These are phyloP conservation scores for Melaleuca alternifolia DNA, from an alignment of 345 rosid species.

Conservation along the genomic window DNA sequence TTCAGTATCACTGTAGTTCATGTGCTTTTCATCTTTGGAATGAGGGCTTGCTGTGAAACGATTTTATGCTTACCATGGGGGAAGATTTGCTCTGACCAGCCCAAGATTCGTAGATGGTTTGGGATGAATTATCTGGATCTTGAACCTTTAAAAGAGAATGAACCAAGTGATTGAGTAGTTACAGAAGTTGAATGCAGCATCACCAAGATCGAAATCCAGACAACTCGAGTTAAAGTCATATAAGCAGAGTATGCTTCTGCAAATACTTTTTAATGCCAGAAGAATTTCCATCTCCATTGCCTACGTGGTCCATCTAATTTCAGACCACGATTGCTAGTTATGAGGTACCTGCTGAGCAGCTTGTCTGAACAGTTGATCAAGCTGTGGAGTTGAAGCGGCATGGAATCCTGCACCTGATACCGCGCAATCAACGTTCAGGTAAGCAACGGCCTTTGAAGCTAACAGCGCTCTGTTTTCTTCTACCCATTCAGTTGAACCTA, in stretches of 20 bases:
- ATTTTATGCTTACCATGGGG: constrained; percentile 28
- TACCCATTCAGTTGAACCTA: constrained; percentile 88
- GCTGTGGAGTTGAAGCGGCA: constrained; percentile 75
- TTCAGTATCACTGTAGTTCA: not conserved
- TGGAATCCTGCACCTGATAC: constrained; percentile 55
- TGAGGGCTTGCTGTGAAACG: not conserved
- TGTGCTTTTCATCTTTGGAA: not conserved
- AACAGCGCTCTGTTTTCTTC: constrained; percentile 79
- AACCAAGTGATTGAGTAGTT: not conserved
- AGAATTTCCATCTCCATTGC: not conserved
- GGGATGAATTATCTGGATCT: constrained; percentile 72
- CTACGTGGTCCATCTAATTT: not conserved
- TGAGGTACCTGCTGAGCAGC: constrained; percentile 55
- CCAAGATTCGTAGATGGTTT: constrained; percentile 63
- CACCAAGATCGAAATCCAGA: not conserved
- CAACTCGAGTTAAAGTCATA: not conserved
- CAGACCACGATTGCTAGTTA: not conserved
- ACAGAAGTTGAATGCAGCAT: not conserved
- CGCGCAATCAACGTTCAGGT: constrained; percentile 59
- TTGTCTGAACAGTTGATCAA: constrained; percentile 51
- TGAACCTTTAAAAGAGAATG: constrained; percentile 33
- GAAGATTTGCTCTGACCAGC: constrained; percentile 27
- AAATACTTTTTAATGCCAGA: not conserved
- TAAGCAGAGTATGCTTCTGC: not conserved
- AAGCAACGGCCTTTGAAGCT: constrained; percentile 63